Evolutionary conservation across 345 rosid species (phyloP).

Genomic region (Clausena lansium): DNA sequence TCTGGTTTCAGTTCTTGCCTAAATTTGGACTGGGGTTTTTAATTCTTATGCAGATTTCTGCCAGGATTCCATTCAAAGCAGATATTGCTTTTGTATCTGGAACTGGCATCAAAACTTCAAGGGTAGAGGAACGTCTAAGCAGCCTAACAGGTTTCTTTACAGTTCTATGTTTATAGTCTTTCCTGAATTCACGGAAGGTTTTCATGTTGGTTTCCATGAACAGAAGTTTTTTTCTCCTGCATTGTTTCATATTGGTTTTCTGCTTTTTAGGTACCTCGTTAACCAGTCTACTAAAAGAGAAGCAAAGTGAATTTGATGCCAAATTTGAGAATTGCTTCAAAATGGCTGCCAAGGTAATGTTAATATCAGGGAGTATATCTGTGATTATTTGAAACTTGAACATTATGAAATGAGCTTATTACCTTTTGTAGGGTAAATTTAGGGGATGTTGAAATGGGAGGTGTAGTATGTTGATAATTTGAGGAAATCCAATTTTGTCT

Average conservation of each 20-base stretch:
- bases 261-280: slow-evolving; percentile 43
- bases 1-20: background rate
- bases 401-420: background rate
- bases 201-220: background rate
- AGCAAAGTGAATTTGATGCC: slow-evolving; percentile 61
- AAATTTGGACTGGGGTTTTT: slow-evolving; percentile 16
- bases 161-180: background rate
- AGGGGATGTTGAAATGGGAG: background rate
- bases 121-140: slow-evolving; percentile 53
- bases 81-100: slow-evolving; percentile 83
- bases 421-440: background rate
- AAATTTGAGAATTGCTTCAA: slow-evolving; percentile 60
- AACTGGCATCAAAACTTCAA: slow-evolving; percentile 32
- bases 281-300: slow-evolving; percentile 54
- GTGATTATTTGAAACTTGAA: background rate
- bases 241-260: background rate
- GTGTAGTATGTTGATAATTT: background rate
- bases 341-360: slow-evolving; percentile 59
- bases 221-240: background rate
- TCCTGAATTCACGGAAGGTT: background rate
- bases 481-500: background rate
- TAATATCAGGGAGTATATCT: background rate
- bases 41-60: slow-evolving; percentile 55
- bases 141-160: slow-evolving; percentile 64
- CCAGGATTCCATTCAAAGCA: slow-evolving; percentile 51